Evolutionary conservation across 768 basidiomycete species (phyloP).

Genomic region (Mrakia frigida): DNA sequence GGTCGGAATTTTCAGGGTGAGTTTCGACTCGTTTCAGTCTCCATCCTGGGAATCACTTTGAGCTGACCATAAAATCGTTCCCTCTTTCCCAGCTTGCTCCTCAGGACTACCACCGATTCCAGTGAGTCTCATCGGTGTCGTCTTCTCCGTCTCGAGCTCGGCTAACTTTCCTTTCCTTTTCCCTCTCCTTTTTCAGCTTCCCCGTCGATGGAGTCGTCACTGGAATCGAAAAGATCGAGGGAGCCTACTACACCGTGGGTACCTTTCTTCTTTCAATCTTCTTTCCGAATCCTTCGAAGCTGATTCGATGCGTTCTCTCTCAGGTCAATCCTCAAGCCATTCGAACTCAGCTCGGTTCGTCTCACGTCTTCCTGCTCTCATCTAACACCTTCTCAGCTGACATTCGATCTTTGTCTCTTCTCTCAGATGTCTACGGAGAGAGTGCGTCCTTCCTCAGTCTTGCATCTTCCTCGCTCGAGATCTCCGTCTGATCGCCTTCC

Average conservation of each 20-base stretch:
- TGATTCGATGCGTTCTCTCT: neutral
- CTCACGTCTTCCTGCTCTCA: neutral
- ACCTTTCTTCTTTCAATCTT: neutral
- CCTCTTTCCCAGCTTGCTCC: conserved; percentile 56
- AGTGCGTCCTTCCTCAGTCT: neutral
- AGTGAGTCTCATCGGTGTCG: conserved; percentile 34
- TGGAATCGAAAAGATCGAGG: conserved; percentile 70
- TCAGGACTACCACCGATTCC: conserved; percentile 89
- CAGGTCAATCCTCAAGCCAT: conserved; percentile 91
- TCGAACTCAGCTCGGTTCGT: conserved; percentile 54
- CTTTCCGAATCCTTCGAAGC: neutral
- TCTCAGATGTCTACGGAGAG: too few species aligned
- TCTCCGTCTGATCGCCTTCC: neutral
- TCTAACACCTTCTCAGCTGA: neutral
- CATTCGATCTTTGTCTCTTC: too few species aligned
- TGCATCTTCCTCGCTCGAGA: neutral
- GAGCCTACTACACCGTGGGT: conserved; percentile 78
- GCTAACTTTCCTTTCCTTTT: conserved; percentile 44
- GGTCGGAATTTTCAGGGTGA: conserved; percentile 48
- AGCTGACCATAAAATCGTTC: too few species aligned
- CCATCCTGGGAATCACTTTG: too few species aligned
- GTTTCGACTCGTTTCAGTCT: too few species aligned
- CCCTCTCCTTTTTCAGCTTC: conserved; percentile 44
- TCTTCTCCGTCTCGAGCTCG: neutral
- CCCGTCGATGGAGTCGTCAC: conserved; percentile 83